Evolutionary conservation across 2,329 filamentous ascomycete species (phyloP).

Genomic region (Periconia macrospinosa): DNA sequence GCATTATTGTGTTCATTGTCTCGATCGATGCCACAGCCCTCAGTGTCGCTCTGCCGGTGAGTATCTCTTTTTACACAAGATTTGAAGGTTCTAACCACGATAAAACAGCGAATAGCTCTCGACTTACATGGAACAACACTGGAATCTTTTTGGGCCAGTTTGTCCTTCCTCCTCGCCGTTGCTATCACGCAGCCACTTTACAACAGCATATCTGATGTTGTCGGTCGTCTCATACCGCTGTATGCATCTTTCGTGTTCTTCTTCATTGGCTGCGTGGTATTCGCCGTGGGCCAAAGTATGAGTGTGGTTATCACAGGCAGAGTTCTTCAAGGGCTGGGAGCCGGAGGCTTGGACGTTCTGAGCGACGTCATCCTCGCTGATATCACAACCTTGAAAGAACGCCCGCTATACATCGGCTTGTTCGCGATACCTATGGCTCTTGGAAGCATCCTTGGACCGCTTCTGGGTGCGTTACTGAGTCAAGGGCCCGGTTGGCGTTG

Average conservation of each 20-base stretch:
- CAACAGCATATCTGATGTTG: constrained; percentile 28
- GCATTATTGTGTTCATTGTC: constrained; percentile 3
- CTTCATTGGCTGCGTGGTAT: constrained; percentile 50
- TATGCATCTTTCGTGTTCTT: constrained; percentile 42
- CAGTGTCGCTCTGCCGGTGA: constrained; percentile 1
- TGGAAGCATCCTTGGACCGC: no score
- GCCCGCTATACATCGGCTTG: no score
- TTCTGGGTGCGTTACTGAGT: no score
- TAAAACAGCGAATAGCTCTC: neutral
- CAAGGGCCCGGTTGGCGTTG: no score
- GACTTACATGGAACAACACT: constrained; percentile 13
- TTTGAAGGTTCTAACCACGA: neutral
- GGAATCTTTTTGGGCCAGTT: constrained; percentile 65
- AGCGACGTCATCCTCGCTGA: no score
- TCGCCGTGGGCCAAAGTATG: constrained; percentile 50
- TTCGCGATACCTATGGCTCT: no score
- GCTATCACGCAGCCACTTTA: constrained; percentile 31
- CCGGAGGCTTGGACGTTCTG: constrained; percentile 54
- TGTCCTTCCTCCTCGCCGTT: constrained; percentile 23
- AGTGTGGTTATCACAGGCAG: constrained; percentile 54
- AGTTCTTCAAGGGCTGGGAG: constrained; percentile 54
- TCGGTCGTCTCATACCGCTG: constrained; percentile 20
- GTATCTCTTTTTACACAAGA: neutral
- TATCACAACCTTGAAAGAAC: no score
- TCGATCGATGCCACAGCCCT: constrained; percentile 10